Evolutionary conservation across 2,329 filamentous ascomycete species (phyloP).

Genomic region (Stachybotrys chlorohalonatus): DNA sequence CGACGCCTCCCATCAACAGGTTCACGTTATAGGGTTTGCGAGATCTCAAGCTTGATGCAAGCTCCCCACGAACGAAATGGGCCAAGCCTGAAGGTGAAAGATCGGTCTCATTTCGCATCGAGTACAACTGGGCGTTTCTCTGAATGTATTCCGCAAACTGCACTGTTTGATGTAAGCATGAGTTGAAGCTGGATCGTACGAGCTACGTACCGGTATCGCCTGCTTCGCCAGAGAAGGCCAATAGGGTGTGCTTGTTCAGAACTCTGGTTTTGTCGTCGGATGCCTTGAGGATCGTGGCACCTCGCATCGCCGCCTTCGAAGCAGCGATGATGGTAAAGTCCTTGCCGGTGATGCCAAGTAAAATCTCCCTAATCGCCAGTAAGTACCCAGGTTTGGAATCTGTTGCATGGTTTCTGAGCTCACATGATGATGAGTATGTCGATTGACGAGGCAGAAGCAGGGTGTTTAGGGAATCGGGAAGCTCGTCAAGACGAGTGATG

Average conservation of each 20-base stretch:
- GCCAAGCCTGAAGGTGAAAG: constrained; percentile 83
- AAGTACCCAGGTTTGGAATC: constrained; percentile 1
- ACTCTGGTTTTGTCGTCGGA: constrained; percentile 92
- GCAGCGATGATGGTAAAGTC: constrained; percentile 98
- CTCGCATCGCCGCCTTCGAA: constrained; percentile 97
- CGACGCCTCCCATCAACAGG: constrained; percentile 85
- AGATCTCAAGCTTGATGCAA: constrained; percentile 83
- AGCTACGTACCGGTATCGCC: constrained; percentile 72
- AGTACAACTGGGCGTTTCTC: constrained; percentile 96
- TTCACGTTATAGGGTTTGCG: constrained; percentile 96
- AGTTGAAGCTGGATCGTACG: neutral
- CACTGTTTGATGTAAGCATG: constrained; percentile 42
- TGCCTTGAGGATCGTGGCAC: constrained; percentile 89
- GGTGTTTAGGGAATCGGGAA: neutral
- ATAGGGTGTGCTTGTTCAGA: constrained; percentile 87
- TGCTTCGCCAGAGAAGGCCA: constrained; percentile 93
- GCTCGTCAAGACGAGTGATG: constrained; percentile 2
- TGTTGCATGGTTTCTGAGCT: neutral
- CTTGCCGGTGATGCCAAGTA: constrained; percentile 96
- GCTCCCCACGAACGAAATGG: constrained; percentile 87
- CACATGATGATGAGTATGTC: constrained; percentile 6
- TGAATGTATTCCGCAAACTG: constrained; percentile 99
- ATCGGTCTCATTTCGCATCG: constrained; percentile 94
- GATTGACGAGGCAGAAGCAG: neutral
- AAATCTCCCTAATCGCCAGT: constrained; percentile 67